These are phyloP conservation scores for Oryza rufipogon DNA, from an alignment of 176 grass and related monocot species.

Conservation along the genomic window DNA sequence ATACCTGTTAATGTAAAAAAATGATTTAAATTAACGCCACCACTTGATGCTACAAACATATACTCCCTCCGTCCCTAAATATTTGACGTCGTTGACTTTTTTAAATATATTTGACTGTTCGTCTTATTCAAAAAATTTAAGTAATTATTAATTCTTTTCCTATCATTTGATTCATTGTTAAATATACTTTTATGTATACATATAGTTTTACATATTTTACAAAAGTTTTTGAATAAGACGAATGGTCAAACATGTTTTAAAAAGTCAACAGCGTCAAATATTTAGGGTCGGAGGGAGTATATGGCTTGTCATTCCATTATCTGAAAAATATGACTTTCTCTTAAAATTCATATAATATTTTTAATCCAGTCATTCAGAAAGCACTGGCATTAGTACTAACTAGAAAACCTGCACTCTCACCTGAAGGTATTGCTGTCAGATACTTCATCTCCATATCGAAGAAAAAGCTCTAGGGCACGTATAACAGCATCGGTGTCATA, in stretches of 20 bases:
- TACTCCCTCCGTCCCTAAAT: background rate
- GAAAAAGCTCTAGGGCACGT: slow-evolving; percentile 69
- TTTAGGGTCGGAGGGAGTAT: background rate
- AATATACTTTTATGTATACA: too few relatives aligned
- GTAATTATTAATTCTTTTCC: too few relatives aligned
- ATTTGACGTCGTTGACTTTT: too few relatives aligned
- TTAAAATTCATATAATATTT: background rate
- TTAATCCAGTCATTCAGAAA: background rate
- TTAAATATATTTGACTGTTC: too few relatives aligned
- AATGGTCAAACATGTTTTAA: too few relatives aligned
- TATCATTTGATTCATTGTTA: too few relatives aligned
- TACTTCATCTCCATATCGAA: slow-evolving; percentile 76
- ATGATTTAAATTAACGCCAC: slow-evolving; percentile 19
- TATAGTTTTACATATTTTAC: too few relatives aligned
- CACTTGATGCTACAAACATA: slow-evolving; percentile 8
- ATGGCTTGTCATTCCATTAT: background rate
- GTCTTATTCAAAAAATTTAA: too few relatives aligned
- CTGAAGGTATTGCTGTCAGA: slow-evolving; percentile 73
- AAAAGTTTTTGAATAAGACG: too few relatives aligned
- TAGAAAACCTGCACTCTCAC: slow-evolving; percentile 34
- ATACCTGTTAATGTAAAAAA: slow-evolving; percentile 52
- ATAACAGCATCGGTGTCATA: slow-evolving; percentile 66
- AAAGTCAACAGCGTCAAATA: too few relatives aligned
- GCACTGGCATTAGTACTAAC: slow-evolving; percentile 20
- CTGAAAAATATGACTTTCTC: background rate